Base-by-base conservation (phyloP, 306 rosid genomes). In the Quercus ilex region DNA sequence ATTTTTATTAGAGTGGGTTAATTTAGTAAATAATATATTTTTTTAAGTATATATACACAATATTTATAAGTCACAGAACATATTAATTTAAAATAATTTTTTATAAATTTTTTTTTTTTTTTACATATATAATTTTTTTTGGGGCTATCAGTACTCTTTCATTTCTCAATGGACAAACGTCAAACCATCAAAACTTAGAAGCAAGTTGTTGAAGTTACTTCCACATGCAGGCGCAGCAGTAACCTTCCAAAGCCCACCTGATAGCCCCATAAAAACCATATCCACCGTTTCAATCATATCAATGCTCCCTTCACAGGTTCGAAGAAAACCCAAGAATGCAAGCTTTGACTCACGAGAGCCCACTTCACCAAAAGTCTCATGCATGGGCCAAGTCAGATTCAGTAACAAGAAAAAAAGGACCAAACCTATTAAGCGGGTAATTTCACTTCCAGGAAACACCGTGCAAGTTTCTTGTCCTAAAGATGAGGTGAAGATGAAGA, bases 351-450 rank as follows among this genome's bases (percentile, higher is more conserved):
- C 86, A 1, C 72, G 30, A 71, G 91, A 89, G 25, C 96, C 91
- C 4, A 20, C 85, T 0, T 91, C 96, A 4, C 93, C 93, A 0
- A 86, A 86, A 80, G 93, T 91, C 19, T 84, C 96, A 3, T 91
- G 93, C 84, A 85, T 89, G 59, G 96, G 91, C 3, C 87, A 85
- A 23, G 89, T 91, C 14, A 60, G 80, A 23, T 88, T 91, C n/a
- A 56, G 80, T 55, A 3, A 63, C 75, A 84, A 79, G 70, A 87
- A 85, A 63, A 81, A 64, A 55, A 79, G 80, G 51, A 82, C 26
- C 11, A 84, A 78, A 77, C 49, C 5, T 13, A 35, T 35, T 35
- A 75, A 73, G 12, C 74, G 8, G 49, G 74, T 30, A 26, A 1
- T 53, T 46, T 46, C 51, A 38, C 68, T 17, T 7, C 67, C 73